A percentile compares a stretch with the other conserved stretches of the same genome.
These are phyloP conservation scores for Eucalyptus urophylla DNA, from an alignment of 345 rosid species.

Conservation along the genomic window DNA sequence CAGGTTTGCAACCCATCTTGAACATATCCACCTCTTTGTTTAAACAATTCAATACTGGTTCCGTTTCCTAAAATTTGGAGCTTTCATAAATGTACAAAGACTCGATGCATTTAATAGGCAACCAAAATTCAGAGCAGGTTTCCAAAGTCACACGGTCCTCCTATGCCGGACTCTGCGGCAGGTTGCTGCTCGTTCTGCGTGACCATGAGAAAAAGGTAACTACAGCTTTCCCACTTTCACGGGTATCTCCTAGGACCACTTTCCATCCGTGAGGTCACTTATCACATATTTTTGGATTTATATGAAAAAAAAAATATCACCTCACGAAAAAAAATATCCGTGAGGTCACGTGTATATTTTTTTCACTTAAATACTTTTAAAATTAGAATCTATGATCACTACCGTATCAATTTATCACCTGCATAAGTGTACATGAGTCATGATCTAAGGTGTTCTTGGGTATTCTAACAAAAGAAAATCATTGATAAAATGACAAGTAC, in stretches of 20 bases:
- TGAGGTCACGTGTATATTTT: background rate
- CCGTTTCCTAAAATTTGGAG: background rate
- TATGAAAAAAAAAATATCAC: background rate
- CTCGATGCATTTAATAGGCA: background rate
- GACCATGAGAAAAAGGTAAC: background rate
- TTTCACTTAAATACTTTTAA: background rate
- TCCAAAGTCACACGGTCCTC: background rate
- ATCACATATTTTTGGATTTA: background rate
- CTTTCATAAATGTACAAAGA: background rate
- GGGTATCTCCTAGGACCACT: background rate
- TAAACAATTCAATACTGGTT: background rate
- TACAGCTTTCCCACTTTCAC: background rate
- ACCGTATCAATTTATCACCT: background rate
- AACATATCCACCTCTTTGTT: background rate
- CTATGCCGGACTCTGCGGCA: background rate
- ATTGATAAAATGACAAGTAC: background rate
- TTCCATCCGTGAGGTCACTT: background rate
- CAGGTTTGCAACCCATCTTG: background rate
- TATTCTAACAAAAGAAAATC: background rate
- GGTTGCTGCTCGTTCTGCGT: background rate
- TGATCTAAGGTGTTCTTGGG: background rate
- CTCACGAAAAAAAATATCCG: background rate
- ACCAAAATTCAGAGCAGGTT: background rate
- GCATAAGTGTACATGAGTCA: background rate
- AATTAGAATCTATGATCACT: background rate